Evolutionary conservation across 2,329 filamentous ascomycete genomes (phyloP).

Genomic region (Penicillium hesseltinei): DNA sequence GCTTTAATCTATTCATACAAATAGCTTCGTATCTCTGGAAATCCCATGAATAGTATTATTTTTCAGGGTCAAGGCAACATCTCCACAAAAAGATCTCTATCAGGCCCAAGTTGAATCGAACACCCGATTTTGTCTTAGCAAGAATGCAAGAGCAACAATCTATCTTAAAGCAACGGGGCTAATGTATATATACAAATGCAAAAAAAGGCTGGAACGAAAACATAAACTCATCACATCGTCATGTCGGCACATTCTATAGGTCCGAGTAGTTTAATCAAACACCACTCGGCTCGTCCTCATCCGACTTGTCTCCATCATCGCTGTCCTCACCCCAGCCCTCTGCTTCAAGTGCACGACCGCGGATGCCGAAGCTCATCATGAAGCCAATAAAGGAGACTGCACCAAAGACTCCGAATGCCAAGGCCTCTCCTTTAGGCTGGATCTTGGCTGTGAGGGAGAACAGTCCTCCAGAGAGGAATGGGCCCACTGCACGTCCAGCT

Average conservation of each 20-base stretch:
- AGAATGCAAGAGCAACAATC: constrained; percentile 9
- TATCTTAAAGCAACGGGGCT: not conserved
- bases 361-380: constrained; percentile 73
- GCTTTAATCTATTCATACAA: not conserved
- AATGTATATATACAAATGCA: constrained; percentile 17
- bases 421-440: constrained; percentile 73
- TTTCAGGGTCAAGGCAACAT: not conserved
- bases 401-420: constrained; percentile 86
- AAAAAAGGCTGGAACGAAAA: constrained; percentile 6
- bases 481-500: constrained; percentile 81
- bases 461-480: constrained; percentile 80
- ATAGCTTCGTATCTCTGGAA: not conserved
- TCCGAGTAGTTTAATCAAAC: constrained; percentile 7
- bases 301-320: constrained; percentile 44
- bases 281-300: constrained; percentile 44
- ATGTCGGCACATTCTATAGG: constrained; percentile 5
- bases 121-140: not conserved
- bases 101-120: not conserved
- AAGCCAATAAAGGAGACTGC: constrained; percentile 80
- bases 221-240: constrained; percentile 19
- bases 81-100: not conserved
- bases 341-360: constrained; percentile 59
- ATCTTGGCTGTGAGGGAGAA: constrained; percentile 77
- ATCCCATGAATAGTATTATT: not conserved
- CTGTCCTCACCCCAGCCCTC: constrained; percentile 52